Evolutionary conservation across 2,329 filamentous ascomycete genomes (phyloP).

Genomic region (Botrytis cinerea): DNA sequence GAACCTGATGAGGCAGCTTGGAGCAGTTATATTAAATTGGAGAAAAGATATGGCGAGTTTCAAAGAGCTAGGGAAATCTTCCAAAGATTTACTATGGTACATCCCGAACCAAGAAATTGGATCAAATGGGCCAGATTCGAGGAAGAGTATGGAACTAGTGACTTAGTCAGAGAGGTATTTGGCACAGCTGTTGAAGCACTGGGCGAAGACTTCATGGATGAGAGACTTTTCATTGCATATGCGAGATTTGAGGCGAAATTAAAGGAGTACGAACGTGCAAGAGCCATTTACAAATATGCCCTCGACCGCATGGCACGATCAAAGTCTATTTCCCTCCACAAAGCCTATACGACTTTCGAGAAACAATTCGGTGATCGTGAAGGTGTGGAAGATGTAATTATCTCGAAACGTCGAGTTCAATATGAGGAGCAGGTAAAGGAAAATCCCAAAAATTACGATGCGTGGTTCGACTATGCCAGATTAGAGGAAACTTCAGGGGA

Average conservation of each 20-base stretch:
- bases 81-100: conserved; percentile 84
- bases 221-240: conserved; percentile 92
- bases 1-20: conserved; percentile 95
- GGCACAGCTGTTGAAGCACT: conserved; percentile 84
- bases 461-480: conserved; percentile 93
- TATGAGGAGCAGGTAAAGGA: conserved; percentile 95
- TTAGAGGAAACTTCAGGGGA: conserved; percentile 87
- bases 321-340: conserved; percentile 81
- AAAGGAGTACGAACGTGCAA: conserved; percentile 90
- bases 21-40: conserved; percentile 94
- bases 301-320: conserved; percentile 88
- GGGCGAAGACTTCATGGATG: conserved; percentile 93
- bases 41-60: conserved; percentile 92
- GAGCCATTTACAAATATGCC: conserved; percentile 96
- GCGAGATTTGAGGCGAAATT: conserved; percentile 93
- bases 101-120: conserved; percentile 94
- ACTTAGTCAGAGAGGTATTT: conserved; percentile 89
- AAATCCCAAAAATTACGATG: conserved; percentile 94
- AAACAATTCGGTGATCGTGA: conserved; percentile 95
- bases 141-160: conserved; percentile 90
- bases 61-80: conserved; percentile 90
- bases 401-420: conserved; percentile 89
- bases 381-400: conserved; percentile 90
- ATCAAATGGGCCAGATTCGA: conserved; percentile 99
- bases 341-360: conserved; percentile 95